These are phyloP conservation scores for Striga hermonthica DNA, from an alignment of 305 asterid species.

Conservation along the genomic window DNA sequence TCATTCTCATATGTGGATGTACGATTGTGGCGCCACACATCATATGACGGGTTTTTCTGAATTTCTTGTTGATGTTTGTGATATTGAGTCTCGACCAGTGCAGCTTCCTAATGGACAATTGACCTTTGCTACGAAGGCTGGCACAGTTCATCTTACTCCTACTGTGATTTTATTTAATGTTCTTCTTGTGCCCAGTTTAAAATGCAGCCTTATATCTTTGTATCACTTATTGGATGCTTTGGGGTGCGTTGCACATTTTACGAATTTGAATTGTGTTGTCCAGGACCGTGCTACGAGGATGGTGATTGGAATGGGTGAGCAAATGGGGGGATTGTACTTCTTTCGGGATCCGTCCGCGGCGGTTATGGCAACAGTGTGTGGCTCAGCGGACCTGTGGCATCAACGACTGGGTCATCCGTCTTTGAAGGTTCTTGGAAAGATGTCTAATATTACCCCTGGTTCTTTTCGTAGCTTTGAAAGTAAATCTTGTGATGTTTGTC, in stretches of 20 bases:
- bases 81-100: too few relatives aligned
- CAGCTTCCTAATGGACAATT: too few relatives aligned
- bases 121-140: too few relatives aligned
- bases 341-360: neutral
- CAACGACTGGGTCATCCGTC: neutral
- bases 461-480: neutral
- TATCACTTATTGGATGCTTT: too few relatives aligned
- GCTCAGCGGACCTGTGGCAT: neutral
- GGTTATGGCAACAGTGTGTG: neutral
- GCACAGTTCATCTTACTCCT: too few relatives aligned
- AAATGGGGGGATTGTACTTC: neutral
- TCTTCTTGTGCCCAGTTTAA: neutral
- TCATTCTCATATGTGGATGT: too few relatives aligned
- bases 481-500: neutral
- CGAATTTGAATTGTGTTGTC: neutral
- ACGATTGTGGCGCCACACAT: too few relatives aligned
- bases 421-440: neutral
- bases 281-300: neutral
- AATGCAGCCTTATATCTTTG: neutral
- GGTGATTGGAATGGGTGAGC: neutral
- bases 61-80: too few relatives aligned
- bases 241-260: neutral
- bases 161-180: neutral
- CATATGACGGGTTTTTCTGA: too few relatives aligned
- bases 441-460: neutral